Base-by-base conservation (phyloP, 1,139 yeast species). In the Arxiozyma heterogenica region DNA sequence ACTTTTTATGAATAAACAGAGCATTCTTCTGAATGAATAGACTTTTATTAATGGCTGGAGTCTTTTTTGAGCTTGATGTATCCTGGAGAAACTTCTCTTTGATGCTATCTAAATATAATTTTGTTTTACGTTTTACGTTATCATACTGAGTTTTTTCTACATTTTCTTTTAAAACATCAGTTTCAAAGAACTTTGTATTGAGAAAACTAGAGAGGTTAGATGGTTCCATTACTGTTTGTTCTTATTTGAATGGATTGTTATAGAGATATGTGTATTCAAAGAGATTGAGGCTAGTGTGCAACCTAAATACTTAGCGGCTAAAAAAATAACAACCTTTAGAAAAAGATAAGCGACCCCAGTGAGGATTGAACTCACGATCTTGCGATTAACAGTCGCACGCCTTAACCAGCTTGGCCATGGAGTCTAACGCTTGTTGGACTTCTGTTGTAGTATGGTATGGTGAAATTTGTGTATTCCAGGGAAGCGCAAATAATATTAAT, bases 371-470 rank as follows among this genome's bases (percentile, higher is more conserved):
- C 69, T 65, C 69, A 60, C 69, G 69, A 64, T 66, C 69, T 66
- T 65, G 69, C 69, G 69, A 65, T 65, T 65, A 66, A 66, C 69
- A 66, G 69, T 66, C 69, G 69, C 69, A 66, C 69, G 69, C 69
- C 69, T 66, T 66, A 64, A 66, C 69, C 69, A 66, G 64, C 69
- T 66, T 66, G 69, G 69, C 69, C 69, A 66, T 63, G 69, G 61
- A 66, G 69, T 66, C 66, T 11, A 23, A n/a, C n/a, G n/a, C n/a
- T n/a, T n/a, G n/a, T n/a, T n/a, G n/a, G n/a, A n/a, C n/a, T n/a
- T n/a, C n/a, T n/a, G n/a, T n/a, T n/a, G n/a, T n/a, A n/a, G n/a
- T n/a, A n/a, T n/a, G n/a, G n/a, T n/a, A n/a, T n/a, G n/a, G n/a
- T n/a, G n/a, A n/a, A n/a, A n/a, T n/a, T n/a, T n/a, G n/a, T n/a